Percentiles rank a stretch among this genome's conserved stretches.
These are phyloP conservation scores for Wickerhamiella infanticola DNA, from an alignment of 1,139 yeast genomes.

Conservation along the genomic window DNA sequence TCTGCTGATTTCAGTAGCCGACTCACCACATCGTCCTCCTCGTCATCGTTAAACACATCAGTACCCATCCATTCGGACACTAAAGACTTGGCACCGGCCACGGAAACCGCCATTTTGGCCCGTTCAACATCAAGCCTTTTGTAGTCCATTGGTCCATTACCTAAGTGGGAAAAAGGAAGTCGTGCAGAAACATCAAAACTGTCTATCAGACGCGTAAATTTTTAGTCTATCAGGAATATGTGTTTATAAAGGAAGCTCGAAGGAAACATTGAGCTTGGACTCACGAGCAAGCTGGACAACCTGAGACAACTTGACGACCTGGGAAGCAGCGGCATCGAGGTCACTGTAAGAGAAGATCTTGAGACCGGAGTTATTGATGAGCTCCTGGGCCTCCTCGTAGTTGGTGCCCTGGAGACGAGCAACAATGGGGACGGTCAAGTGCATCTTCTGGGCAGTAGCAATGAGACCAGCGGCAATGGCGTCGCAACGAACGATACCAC, in stretches of 20 bases:
- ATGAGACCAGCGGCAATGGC: conserved; percentile 95
- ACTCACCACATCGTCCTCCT: conserved; percentile 2
- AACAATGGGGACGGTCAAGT: conserved; percentile 84
- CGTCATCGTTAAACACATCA: conserved; percentile 7
- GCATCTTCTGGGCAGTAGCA: conserved; percentile 80
- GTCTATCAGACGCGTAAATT: background rate
- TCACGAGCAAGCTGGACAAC: conserved; percentile 34
- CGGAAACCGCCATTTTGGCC: conserved; percentile 10
- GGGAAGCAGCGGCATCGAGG: conserved; percentile 94
- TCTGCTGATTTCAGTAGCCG: background rate
- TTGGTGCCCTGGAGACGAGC: conserved; percentile 98
- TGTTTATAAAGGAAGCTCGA: conserved; percentile 30
- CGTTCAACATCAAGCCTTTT: conserved; percentile 13
- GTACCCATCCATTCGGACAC: conserved; percentile 13
- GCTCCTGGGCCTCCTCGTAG: conserved; percentile 73
- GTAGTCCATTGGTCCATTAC: conserved; percentile 5
- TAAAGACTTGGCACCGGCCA: conserved; percentile 12
- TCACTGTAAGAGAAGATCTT: conserved; percentile 86
- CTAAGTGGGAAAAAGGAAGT: background rate
- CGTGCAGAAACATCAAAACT: background rate
- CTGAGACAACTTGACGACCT: conserved; percentile 63
- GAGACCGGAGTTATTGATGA: conserved; percentile 79
- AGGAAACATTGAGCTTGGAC: conserved; percentile 34
- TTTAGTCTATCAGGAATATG: background rate
- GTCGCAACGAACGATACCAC: conserved; percentile 99